A percentile compares a stretch with the other conserved stretches of the same genome.
These are phyloP conservation scores for Podaxis sp. DNA, from an alignment of 768 basidiomycete species.

Conservation along the genomic window DNA sequence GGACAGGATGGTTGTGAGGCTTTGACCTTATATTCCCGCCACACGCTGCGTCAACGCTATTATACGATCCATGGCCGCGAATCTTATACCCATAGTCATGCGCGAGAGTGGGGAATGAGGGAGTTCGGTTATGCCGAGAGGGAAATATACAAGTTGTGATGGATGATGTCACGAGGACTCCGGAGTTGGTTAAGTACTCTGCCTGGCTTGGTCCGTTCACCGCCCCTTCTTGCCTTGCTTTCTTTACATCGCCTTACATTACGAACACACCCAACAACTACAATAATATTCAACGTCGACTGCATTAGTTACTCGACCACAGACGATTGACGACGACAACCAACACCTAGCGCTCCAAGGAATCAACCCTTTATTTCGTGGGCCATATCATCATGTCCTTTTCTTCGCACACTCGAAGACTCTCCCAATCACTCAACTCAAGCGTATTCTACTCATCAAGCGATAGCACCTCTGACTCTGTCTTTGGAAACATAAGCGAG, in stretches of 20 bases:
- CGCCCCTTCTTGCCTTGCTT: not conserved
- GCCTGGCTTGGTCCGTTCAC: not conserved
- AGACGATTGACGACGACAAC: not conserved
- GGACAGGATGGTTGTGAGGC: no score
- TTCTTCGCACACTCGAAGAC: slow-evolving; percentile 17
- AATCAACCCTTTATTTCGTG: not conserved
- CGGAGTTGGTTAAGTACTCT: not conserved
- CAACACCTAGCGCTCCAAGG: not conserved
- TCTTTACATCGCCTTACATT: no score
- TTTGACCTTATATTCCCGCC: no score
- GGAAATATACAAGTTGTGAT: not conserved
- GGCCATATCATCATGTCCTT: not conserved
- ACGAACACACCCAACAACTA: no score
- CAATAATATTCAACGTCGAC: no score
- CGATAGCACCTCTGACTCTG: slow-evolving; percentile 15
- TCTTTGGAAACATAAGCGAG: slow-evolving; percentile 28
- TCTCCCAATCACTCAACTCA: slow-evolving; percentile 37
- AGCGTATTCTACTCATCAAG: slow-evolving; percentile 30
- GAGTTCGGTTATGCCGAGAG: not conserved
- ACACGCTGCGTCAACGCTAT: no score
- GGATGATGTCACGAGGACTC: slow-evolving; percentile 14
- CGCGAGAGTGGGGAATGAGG: no score
- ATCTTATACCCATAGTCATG: no score
- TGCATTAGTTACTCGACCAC: no score
- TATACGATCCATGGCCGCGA: no score